Conservation (phyloP, 2,329 filamentous ascomycete genomes). For the Gaeumannomyces tritici region DNA sequence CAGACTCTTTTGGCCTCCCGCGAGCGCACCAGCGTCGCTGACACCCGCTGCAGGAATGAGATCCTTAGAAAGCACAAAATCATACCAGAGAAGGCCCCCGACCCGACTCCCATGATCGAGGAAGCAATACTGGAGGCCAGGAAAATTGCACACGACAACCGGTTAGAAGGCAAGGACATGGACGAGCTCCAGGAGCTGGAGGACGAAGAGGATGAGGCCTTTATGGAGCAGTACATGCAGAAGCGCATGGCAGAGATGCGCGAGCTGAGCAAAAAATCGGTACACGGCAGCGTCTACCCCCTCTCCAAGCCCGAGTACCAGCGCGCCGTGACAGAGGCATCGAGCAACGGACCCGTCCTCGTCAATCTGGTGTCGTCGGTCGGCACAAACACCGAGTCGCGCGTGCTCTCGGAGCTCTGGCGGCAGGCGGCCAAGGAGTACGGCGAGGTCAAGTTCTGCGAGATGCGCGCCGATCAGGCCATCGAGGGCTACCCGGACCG, state of each 20-base stretch:
- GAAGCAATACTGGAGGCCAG: conserved; percentile 83
- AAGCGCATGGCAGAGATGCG: conserved; percentile 80
- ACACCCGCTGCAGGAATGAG: conserved; percentile 64
- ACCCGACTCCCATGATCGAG: conserved; percentile 90
- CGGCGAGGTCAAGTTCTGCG: conserved; percentile 94
- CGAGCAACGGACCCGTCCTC: conserved; percentile 56
- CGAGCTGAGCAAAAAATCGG: conserved; percentile 61
- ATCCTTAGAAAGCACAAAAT: conserved; percentile 94
- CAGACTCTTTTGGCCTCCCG: too few relatives aligned
- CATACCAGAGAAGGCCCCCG: conserved; percentile 95
- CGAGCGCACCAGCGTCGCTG: not conserved
- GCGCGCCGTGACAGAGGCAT: conserved; percentile 85
- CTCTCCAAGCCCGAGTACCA: conserved; percentile 91
- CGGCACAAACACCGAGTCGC: conserved; percentile 76
- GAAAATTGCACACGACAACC: conserved; percentile 78
- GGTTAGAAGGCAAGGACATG: conserved; percentile 86
- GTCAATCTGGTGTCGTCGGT: conserved; percentile 74
- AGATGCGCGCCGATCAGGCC: conserved; percentile 84
- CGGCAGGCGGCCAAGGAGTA: conserved; percentile 73
- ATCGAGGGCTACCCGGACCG: conserved; percentile 94
- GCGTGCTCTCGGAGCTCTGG: conserved; percentile 79
- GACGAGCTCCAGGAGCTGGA: conserved; percentile 91
- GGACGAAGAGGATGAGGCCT: conserved; percentile 89
- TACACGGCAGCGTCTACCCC: conserved; percentile 87
- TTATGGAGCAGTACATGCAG: conserved; percentile 78